Evolutionary conservation across 1,284 basidiomycete species (phyloP).

Genomic region (Ceratobasidium sp.): DNA sequence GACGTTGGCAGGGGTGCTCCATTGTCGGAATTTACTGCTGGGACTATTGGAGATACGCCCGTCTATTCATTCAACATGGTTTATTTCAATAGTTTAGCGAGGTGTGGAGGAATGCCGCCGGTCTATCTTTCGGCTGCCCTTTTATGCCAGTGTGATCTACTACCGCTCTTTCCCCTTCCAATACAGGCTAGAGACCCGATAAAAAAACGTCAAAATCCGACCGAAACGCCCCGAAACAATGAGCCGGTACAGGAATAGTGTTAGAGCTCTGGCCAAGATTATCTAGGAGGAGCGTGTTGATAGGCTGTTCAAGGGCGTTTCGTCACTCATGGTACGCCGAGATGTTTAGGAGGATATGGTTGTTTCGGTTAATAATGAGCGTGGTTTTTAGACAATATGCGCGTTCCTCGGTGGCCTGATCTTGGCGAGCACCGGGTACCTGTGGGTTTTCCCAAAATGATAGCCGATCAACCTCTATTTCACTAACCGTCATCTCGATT

Average conservation of each 20-base stretch:
- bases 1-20: too few species aligned
- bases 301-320: constrained; percentile 79
- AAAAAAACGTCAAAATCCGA: constrained; percentile 78
- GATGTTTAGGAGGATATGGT: neutral
- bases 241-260: constrained; percentile 65
- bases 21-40: too few species aligned
- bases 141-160: too few species aligned
- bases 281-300: constrained; percentile 72
- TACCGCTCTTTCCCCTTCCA: too few species aligned
- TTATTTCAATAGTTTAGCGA: too few species aligned
- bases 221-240: constrained; percentile 74
- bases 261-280: constrained; percentile 74
- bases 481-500: neutral
- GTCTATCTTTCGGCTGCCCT: too few species aligned
- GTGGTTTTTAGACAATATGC: constrained; percentile 70
- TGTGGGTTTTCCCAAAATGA: constrained; percentile 53
- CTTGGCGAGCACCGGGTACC: constrained; percentile 79
- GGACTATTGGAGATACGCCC: too few species aligned
- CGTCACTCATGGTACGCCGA: constrained; percentile 73
- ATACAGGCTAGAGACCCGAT: too few species aligned
- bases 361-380: neutral
- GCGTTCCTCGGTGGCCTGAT: constrained; percentile 81
- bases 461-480: neutral
- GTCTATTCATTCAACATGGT: too few species aligned
- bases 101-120: too few species aligned